Evolutionary conservation across 2,329 filamentous ascomycete genomes (phyloP).

Genomic region (Aspergillus arachidicola): DNA sequence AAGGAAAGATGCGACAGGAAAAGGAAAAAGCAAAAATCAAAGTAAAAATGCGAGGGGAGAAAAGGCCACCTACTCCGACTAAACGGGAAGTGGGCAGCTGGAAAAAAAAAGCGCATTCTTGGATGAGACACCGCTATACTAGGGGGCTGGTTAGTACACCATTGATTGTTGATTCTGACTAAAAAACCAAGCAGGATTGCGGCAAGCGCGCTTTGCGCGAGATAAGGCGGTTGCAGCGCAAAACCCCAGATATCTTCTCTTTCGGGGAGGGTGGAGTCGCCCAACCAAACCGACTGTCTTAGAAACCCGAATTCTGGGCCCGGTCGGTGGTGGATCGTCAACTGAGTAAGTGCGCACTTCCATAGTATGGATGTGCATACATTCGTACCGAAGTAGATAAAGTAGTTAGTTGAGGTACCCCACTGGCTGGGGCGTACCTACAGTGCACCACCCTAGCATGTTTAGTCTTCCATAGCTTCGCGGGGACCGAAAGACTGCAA

Average conservation of each 20-base stretch:
- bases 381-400: conserved; percentile 2
- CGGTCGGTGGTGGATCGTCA: conserved; percentile 12
- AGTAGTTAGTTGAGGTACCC: neutral
- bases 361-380: conserved; percentile 3
- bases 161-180: neutral
- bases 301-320: conserved; percentile 12
- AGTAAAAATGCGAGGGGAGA: neutral
- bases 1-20: conserved; percentile 6
- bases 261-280: conserved; percentile 15
- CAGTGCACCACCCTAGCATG: conserved; percentile 4
- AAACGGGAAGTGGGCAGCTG: conserved; percentile 7
- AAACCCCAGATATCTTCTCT: conserved; percentile 31
- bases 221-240: conserved; percentile 38
- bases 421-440: conserved; percentile 5
- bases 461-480: conserved; percentile 8
- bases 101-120: conserved; percentile 3
- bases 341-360: neutral
- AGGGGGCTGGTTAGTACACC: neutral
- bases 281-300: conserved; percentile 11
- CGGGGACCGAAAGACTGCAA: conserved; percentile 16
- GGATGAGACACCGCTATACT: conserved; percentile 1
- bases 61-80: neutral
- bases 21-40: conserved; percentile 4
- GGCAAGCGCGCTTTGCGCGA: conserved; percentile 45
- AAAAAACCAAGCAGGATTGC: conserved; percentile 16